Conservation (phyloP, 2,329 filamentous ascomycete genomes). For the Alternaria rosae region DNA sequence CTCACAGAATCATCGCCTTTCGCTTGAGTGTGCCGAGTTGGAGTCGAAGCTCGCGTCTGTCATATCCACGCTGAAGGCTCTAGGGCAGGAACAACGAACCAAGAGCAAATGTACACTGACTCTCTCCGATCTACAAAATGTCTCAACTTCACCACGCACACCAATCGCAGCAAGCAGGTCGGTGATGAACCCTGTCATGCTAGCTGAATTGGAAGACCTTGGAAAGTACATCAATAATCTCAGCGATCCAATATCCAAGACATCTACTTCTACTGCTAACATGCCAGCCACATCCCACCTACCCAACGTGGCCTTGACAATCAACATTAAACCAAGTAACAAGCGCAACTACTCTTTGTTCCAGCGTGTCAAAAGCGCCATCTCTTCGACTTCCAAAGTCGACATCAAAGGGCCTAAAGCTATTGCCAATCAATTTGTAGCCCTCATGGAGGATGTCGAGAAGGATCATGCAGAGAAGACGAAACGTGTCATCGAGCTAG, state of each 20-base stretch:
- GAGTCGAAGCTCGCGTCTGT: neutral
- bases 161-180: neutral
- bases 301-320: constrained; percentile 12
- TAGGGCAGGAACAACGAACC: neutral
- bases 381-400: constrained; percentile 10
- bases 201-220: neutral
- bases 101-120: neutral
- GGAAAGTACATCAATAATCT: neutral
- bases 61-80: neutral
- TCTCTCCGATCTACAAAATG: neutral
- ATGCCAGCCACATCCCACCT: neutral
- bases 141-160: neutral
- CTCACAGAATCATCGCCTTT: neutral
- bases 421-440: constrained; percentile 7
- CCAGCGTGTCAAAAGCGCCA: constrained; percentile 10
- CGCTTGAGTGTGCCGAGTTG: neutral
- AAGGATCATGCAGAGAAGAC: constrained; percentile 2
- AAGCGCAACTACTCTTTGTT: constrained; percentile 13
- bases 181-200: neutral
- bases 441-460: constrained; percentile 8
- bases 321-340: constrained; percentile 16
- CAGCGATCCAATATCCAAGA: neutral
- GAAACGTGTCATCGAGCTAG: neutral
- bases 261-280: neutral
- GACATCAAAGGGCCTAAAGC: constrained; percentile 20